phyloP scores from a whole-genome alignment of 1,284 basidiomycete genomes.

The Agroathelia rolfsii region DNA sequence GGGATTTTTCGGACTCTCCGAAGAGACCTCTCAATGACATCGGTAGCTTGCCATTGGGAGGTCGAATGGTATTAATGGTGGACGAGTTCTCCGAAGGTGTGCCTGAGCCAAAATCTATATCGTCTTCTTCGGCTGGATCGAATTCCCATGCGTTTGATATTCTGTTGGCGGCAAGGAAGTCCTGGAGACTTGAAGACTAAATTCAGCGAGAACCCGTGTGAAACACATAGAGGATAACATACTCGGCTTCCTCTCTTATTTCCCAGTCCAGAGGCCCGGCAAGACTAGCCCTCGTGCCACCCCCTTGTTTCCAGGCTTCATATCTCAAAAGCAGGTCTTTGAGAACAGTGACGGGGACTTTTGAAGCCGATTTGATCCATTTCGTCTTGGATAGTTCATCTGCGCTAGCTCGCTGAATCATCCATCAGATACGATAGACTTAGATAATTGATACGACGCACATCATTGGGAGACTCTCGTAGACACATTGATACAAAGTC shows the following conservation, averaged over 20 bases:
- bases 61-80: conserved; percentile 40
- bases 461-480: conserved; percentile 74
- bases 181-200: conserved; percentile 21
- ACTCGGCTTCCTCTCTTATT: conserved; percentile 50
- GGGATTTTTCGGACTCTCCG: too few species aligned
- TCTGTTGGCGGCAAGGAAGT: conserved; percentile 29
- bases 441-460: conserved; percentile 26
- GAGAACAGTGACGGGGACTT: conserved; percentile 62
- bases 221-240: conserved; percentile 11
- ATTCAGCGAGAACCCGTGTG: conserved; percentile 6
- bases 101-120: too few species aligned
- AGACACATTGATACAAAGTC: conserved; percentile 87
- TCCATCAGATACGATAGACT: conserved; percentile 10
- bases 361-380: conserved; percentile 81
- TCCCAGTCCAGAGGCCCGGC: conserved; percentile 68
- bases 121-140: conserved; percentile 49
- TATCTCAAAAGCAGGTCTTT: conserved; percentile 78
- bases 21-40: conserved; percentile 63
- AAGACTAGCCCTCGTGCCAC: conserved; percentile 74
- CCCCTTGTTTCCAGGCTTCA: conserved; percentile 68
- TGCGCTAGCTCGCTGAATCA: conserved; percentile 66
- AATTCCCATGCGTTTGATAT: conserved; percentile 68
- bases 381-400: conserved; percentile 88
- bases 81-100: too few species aligned
- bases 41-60: conserved; percentile 44